These are phyloP conservation scores for Colletotrichum karsti DNA, from an alignment of 2,329 filamentous ascomycete species.

Conservation along the genomic window DNA sequence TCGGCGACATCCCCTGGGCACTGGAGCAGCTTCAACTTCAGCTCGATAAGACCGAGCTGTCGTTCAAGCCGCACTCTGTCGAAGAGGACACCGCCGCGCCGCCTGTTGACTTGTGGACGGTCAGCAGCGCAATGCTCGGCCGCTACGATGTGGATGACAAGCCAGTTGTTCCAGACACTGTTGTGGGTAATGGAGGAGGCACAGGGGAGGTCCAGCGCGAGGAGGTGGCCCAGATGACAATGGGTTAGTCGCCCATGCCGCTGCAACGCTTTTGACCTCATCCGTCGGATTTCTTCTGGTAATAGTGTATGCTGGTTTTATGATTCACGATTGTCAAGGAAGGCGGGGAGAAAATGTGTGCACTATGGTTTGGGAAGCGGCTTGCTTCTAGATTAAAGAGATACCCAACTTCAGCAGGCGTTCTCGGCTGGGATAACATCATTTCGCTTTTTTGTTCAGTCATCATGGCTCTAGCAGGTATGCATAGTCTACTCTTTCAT, in stretches of 20 bases:
- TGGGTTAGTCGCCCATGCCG: conserved; percentile 42
- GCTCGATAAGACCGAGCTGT: conserved; percentile 21
- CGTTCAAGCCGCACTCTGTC: conserved; percentile 21
- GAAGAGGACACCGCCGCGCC: neutral
- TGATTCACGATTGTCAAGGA: neutral
- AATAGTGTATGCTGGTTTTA: neutral
- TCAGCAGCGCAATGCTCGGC: conserved; percentile 23
- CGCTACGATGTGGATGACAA: conserved; percentile 1
- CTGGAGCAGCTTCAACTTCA: conserved; percentile 27
- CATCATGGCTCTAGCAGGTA: conserved; percentile 2
- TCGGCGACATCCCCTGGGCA: conserved; percentile 26
- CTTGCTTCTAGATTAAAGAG: conserved; percentile 13
- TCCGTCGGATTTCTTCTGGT: neutral
- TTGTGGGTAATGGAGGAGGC: neutral
- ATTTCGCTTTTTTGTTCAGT: conserved; percentile 13
- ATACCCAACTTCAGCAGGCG: conserved; percentile 16
- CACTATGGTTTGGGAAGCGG: neutral
- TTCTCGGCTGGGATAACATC: conserved; percentile 14
- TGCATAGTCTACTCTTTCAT: neutral
- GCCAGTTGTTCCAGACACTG: neutral
- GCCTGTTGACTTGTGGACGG: conserved; percentile 25
- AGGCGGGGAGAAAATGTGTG: neutral
- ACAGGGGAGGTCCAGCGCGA: conserved; percentile 41
- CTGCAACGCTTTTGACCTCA: neutral
- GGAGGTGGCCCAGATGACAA: conserved; percentile 46